These are phyloP conservation scores for Apiotrichum porosum DNA, from an alignment of 1,284 basidiomycete species.

Conservation along the genomic window DNA sequence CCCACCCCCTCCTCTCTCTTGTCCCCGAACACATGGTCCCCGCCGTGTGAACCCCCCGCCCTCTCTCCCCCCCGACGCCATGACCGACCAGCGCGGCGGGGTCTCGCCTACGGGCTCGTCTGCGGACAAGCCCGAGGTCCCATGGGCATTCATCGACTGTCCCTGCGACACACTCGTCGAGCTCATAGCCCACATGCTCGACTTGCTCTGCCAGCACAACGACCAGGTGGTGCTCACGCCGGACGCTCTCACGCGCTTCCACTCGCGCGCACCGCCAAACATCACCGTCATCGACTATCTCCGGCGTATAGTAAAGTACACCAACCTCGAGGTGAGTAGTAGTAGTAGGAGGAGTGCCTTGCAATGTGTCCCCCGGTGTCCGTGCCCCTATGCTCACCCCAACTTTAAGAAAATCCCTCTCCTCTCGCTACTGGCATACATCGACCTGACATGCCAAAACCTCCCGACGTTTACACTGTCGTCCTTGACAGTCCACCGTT, in stretches of 20 bases:
- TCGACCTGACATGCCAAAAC: slow-evolving; percentile 85
- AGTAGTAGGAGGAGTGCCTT: too few relatives aligned
- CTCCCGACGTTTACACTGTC: slow-evolving; percentile 82
- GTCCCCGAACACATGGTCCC: neutral
- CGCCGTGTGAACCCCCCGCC: slow-evolving; percentile 2
- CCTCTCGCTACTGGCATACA: slow-evolving; percentile 83
- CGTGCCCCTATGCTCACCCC: neutral
- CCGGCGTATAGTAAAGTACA: slow-evolving; percentile 81
- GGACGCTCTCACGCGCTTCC: slow-evolving; percentile 73
- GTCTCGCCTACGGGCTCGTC: too few relatives aligned
- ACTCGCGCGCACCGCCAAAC: slow-evolving; percentile 78
- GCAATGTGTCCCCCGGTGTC: too few relatives aligned
- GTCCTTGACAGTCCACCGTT: slow-evolving; percentile 90
- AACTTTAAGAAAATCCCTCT: slow-evolving; percentile 70
- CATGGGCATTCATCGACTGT: slow-evolving; percentile 56
- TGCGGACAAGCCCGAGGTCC: slow-evolving; percentile 33
- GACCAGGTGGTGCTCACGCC: slow-evolving; percentile 64
- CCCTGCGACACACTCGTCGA: slow-evolving; percentile 73
- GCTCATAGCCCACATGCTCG: slow-evolving; percentile 91
- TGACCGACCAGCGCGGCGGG: slow-evolving; percentile 12
- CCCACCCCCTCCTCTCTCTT: neutral
- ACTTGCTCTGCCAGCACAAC: slow-evolving; percentile 85
- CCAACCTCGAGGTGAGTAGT: slow-evolving; percentile 74
- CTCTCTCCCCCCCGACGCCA: neutral
- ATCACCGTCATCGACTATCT: slow-evolving; percentile 86